Evolutionary conservation across 1,139 yeast genomes (phyloP).

Genomic region (Blastobotrys illinoisensis): DNA sequence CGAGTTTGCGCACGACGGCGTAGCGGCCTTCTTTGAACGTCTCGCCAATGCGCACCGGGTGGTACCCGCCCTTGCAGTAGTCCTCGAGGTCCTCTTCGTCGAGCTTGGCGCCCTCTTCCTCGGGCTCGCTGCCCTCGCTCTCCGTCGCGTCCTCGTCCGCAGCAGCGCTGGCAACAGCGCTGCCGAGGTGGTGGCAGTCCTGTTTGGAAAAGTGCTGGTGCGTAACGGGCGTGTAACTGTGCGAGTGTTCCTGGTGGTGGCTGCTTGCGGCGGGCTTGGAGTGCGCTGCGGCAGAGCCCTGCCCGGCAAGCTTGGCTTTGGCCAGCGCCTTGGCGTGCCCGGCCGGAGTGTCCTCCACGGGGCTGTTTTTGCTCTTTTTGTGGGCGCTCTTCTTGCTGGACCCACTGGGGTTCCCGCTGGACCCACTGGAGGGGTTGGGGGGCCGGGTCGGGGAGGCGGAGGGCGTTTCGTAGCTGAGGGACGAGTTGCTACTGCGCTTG

Average conservation of each 20-base stretch:
- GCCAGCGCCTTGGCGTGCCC: neutral
- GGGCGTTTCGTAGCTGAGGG: neutral
- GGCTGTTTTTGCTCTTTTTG: neutral
- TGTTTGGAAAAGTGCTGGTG: constrained; percentile 21
- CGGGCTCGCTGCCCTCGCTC: constrained; percentile 1
- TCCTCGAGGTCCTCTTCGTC: constrained; percentile 69
- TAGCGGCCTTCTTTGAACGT: constrained; percentile 52
- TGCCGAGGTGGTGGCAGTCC: constrained; percentile 20
- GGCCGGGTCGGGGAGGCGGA: neutral
- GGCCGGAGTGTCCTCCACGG: neutral
- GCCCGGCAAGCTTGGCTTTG: neutral
- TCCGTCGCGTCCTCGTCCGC: neutral
- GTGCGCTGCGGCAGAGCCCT: neutral
- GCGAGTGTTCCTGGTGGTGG: neutral
- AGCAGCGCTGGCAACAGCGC: constrained; percentile 16
- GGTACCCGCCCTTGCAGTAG: constrained; percentile 80
- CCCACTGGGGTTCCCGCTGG: neutral
- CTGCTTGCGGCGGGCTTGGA: constrained; percentile 1
- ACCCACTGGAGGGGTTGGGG: neutral
- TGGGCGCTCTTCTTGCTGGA: neutral
- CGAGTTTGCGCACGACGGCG: constrained; percentile 67
- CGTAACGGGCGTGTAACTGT: neutral
- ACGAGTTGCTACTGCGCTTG: neutral
- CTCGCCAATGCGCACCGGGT: constrained; percentile 78
- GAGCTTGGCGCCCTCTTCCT: constrained; percentile 16